Evolutionary conservation across 306 rosid genomes (phyloP).

Genomic region (Vigna mungo): DNA sequence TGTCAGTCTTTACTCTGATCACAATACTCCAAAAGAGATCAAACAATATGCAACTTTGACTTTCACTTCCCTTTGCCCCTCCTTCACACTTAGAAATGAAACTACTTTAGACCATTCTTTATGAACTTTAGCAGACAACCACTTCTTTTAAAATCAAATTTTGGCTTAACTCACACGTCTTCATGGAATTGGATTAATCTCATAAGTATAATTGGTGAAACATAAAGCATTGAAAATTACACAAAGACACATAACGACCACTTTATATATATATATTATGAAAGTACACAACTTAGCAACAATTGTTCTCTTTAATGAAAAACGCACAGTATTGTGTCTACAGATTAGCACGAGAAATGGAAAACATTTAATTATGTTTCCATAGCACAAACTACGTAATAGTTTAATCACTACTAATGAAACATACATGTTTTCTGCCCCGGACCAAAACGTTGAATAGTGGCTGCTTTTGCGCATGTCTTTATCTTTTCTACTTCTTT

Average conservation of each 20-base stretch:
- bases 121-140: constrained; percentile 60
- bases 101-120: constrained; percentile 49
- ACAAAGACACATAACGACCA: constrained; percentile 14
- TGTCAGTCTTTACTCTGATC: constrained; percentile 74
- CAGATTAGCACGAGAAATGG: constrained; percentile 53
- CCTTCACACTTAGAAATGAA: constrained; percentile 16
- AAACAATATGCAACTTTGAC: constrained; percentile 84
- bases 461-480: constrained; percentile 83
- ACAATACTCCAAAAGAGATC: constrained; percentile 75
- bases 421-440: constrained; percentile 60
- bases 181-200: constrained; percentile 58
- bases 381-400: not conserved
- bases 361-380: constrained; percentile 14
- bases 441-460: constrained; percentile 81
- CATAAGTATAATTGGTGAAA: constrained; percentile 36
- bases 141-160: constrained; percentile 51
- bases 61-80: constrained; percentile 57
- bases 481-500: constrained; percentile 49
- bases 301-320: constrained; percentile 58
- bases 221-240: constrained; percentile 31
- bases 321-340: constrained; percentile 41
- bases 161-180: constrained; percentile 69
- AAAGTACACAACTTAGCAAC: constrained; percentile 34
- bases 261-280: not conserved
- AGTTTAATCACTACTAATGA: constrained; percentile 45